Evolutionary conservation across 148 eudicot species (phyloP).

Genomic region (Polygonum maritimum): DNA sequence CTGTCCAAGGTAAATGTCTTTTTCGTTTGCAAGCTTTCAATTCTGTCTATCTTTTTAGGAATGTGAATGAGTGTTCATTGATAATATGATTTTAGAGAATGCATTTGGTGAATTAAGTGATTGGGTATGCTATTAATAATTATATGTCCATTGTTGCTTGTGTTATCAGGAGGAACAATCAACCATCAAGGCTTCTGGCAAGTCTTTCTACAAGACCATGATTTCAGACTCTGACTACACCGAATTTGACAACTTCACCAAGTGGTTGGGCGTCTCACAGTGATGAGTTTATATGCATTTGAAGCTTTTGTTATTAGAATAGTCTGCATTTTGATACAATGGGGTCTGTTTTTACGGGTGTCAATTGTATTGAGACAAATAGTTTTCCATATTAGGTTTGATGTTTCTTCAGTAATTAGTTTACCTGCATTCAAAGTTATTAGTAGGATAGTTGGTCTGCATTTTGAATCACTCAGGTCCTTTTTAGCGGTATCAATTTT

Average conservation of each 20-base stretch:
- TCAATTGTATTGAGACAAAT: no score
- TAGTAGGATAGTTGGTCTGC: no score
- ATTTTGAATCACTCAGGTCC: no score
- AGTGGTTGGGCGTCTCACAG: slow-evolving; percentile 66
- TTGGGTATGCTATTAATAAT: no score
- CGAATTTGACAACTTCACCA: slow-evolving; percentile 58
- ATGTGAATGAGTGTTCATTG: neutral
- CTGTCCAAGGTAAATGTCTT: slow-evolving; percentile 49
- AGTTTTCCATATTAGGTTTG: no score
- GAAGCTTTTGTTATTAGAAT: neutral
- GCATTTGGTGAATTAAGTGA: neutral
- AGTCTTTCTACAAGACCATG: slow-evolving; percentile 61
- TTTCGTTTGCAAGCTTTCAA: neutral
- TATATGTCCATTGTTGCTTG: neutral
- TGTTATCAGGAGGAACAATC: slow-evolving; percentile 45
- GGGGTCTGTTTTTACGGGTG: neutral
- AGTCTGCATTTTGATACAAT: neutral
- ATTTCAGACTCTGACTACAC: slow-evolving; percentile 59
- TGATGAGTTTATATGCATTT: slow-evolving; percentile 18
- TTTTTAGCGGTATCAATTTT: no score
- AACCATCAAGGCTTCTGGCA: slow-evolving; percentile 45
- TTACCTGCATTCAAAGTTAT: no score
- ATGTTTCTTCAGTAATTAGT: no score
- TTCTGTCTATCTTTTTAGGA: neutral
- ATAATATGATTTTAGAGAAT: neutral